These are phyloP conservation scores for Gyrodon lividus DNA, from an alignment of 768 basidiomycete genomes.

Conservation along the genomic window DNA sequence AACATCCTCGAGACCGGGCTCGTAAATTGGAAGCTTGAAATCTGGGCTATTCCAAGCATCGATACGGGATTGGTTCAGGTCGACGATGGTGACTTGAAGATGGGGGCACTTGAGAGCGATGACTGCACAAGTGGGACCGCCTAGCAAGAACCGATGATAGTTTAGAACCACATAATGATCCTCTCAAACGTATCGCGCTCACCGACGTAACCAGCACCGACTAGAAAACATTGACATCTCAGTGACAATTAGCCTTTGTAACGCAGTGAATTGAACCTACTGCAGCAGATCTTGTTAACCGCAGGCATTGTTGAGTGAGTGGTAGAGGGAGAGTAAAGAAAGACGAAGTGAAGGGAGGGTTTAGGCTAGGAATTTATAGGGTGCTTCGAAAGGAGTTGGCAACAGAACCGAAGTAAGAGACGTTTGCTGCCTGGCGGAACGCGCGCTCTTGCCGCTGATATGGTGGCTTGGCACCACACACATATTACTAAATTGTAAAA, in stretches of 20 bases:
- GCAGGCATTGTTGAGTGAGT: slow-evolving; percentile 34
- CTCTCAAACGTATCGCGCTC: slow-evolving; percentile 26
- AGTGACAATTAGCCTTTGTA: slow-evolving; percentile 5
- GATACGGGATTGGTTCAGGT: slow-evolving; percentile 91
- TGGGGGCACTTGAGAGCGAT: slow-evolving; percentile 92
- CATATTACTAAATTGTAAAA: background rate
- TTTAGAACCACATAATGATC: slow-evolving; percentile 8
- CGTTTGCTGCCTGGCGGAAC: background rate
- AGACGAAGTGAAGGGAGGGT: background rate
- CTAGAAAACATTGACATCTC: slow-evolving; percentile 36
- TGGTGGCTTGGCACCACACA: background rate
- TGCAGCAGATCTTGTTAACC: slow-evolving; percentile 85
- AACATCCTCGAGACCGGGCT: slow-evolving; percentile 92
- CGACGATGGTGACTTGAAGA: slow-evolving; percentile 95
- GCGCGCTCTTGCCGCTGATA: background rate
- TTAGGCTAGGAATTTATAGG: background rate
- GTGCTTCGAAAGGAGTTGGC: background rate
- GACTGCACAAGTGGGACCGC: slow-evolving; percentile 94
- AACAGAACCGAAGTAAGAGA: background rate
- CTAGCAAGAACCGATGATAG: slow-evolving; percentile 38
- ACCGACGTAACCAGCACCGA: slow-evolving; percentile 95
- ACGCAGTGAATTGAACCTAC: slow-evolving; percentile 47
- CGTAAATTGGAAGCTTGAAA: slow-evolving; percentile 91
- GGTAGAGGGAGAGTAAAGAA: background rate
- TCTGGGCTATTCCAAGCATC: slow-evolving; percentile 94